Conservation (phyloP, 768 basidiomycete species). For the Mycena galopus region DNA sequence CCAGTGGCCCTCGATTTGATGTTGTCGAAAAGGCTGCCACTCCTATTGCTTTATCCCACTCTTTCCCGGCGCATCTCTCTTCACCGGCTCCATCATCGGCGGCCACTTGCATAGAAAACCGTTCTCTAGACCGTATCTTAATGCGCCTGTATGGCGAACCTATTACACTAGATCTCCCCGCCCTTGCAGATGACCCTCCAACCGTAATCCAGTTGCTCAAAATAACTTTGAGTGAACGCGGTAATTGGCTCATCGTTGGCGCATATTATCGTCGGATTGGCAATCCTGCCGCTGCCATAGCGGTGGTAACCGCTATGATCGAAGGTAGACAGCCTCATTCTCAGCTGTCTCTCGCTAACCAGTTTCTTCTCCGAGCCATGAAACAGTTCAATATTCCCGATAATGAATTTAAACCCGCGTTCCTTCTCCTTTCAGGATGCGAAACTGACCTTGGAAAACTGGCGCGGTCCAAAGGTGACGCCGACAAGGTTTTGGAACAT, state of each 20-base stretch:
- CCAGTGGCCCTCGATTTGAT: slow-evolving; percentile 2
- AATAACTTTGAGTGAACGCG: slow-evolving; percentile 58
- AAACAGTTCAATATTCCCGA: slow-evolving; percentile 50
- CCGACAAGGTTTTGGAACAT: slow-evolving; percentile 51
- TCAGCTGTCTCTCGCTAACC: slow-evolving; percentile 21
- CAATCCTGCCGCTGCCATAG: slow-evolving; percentile 59
- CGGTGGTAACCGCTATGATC: slow-evolving; percentile 60
- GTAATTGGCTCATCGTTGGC: slow-evolving; percentile 69
- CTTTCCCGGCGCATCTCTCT: slow-evolving; percentile 10
- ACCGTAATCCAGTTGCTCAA: slow-evolving; percentile 62
- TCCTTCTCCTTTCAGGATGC: slow-evolving; percentile 67
- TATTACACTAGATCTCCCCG: slow-evolving; percentile 57
- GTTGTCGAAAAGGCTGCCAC: not conserved
- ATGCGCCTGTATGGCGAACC: slow-evolving; percentile 56
- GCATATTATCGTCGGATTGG: slow-evolving; percentile 65
- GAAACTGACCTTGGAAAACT: slow-evolving; percentile 60
- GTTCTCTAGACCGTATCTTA: no score
- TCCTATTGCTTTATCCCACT: slow-evolving; percentile 2
- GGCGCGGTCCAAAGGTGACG: slow-evolving; percentile 43
- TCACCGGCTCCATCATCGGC: slow-evolving; percentile 16
- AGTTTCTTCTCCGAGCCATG: slow-evolving; percentile 52
- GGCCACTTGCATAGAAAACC: slow-evolving; percentile 40
- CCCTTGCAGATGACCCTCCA: slow-evolving; percentile 58
- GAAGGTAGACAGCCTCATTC: slow-evolving; percentile 51
- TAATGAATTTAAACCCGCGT: slow-evolving; percentile 61